Conservation (phyloP, 2,329 filamentous ascomycete species). For the Claviceps sp. region DNA sequence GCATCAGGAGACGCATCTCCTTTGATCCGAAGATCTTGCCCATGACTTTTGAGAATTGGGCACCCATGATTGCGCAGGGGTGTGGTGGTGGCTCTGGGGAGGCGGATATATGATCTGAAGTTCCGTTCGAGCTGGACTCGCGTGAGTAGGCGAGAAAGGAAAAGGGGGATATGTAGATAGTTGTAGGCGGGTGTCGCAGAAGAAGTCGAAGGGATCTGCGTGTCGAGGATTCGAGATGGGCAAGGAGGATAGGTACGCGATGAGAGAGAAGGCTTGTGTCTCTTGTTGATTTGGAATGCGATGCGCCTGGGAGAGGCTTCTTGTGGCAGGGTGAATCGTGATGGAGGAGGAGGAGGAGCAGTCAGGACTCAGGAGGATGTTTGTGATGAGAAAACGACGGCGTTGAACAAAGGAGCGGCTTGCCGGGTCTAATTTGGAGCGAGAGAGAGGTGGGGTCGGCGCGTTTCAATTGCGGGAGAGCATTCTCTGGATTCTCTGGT, state of each 20-base stretch:
- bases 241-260: too few species aligned
- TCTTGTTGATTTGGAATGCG: too few species aligned
- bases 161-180: not conserved
- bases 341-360: too few species aligned
- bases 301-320: too few species aligned
- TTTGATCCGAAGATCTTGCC: slow-evolving; percentile 99
- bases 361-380: not conserved
- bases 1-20: slow-evolving; percentile 99
- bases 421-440: not conserved
- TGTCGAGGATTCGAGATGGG: too few species aligned
- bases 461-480: not conserved
- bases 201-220: too few species aligned
- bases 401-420: not conserved
- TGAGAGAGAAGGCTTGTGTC: too few species aligned
- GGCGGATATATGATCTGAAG: too few species aligned
- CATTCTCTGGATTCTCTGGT: not conserved
- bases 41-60: slow-evolving; percentile 89
- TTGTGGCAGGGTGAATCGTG: too few species aligned
- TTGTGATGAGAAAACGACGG: not conserved
- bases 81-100: too few species aligned
- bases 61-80: slow-evolving; percentile 57
- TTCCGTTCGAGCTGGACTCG: not conserved
- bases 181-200: not conserved
- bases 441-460: not conserved
- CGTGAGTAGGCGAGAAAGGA: not conserved